Evolutionary conservation across 495 filamentous ascomycete species (phyloP).

Genomic region (Penicillium coffeae): DNA sequence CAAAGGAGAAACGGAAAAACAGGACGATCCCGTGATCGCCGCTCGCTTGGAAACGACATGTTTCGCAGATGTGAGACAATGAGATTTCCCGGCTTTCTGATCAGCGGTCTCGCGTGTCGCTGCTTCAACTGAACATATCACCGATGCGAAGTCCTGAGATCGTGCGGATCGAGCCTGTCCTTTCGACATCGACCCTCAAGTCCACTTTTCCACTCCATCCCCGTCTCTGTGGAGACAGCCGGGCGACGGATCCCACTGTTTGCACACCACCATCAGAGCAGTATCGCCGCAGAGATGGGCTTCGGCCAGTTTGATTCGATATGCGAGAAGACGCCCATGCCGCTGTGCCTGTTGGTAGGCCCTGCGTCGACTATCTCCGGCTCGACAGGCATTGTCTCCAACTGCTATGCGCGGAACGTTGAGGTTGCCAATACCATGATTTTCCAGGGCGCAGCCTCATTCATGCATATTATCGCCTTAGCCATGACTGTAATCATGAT

Average conservation of each 20-base stretch:
- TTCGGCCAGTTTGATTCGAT: constrained; percentile 87
- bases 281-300: constrained; percentile 58
- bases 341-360: constrained; percentile 83
- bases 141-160: not conserved
- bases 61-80: constrained; percentile 1
- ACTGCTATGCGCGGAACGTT: constrained; percentile 92
- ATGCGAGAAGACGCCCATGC: constrained; percentile 80
- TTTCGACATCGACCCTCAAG: not conserved
- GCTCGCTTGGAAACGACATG: not conserved
- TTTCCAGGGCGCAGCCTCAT: constrained; percentile 87
- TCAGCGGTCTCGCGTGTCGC: not conserved
- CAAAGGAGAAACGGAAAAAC: not conserved
- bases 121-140: not conserved
- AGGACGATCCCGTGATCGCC: not conserved
- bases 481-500: constrained; percentile 96
- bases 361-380: constrained; percentile 59
- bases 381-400: constrained; percentile 74
- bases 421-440: constrained; percentile 98
- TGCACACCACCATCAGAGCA: constrained; percentile 9
- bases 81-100: not conserved
- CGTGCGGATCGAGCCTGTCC: not conserved
- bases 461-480: constrained; percentile 88
- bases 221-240: constrained; percentile 31
- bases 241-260: constrained; percentile 12
- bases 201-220: constrained; percentile 19